Conservation (phyloP, 345 rosid genomes). For the Gossypium anomalum region DNA sequence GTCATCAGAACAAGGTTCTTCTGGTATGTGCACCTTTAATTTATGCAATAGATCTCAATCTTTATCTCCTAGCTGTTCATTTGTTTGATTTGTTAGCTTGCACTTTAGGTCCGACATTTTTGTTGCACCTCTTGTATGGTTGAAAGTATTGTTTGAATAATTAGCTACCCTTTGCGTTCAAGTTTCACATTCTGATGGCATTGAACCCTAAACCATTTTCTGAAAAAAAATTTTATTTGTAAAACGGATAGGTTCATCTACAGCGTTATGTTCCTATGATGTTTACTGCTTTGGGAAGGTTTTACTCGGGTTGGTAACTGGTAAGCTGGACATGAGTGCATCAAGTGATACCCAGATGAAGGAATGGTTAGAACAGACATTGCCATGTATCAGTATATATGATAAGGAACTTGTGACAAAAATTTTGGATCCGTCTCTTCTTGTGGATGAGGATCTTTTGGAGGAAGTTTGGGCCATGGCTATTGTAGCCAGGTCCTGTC, state of each 20-base stretch:
- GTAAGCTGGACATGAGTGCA: conserved; percentile 76
- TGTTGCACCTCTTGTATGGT: conserved; percentile 1
- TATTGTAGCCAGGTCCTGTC: conserved; percentile 85
- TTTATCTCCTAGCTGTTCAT: neutral
- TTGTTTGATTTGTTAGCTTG: neutral
- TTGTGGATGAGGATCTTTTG: conserved; percentile 83
- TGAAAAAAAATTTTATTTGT: conserved; percentile 16
- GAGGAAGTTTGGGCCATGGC: conserved; percentile 99
- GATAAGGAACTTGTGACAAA: conserved; percentile 89
- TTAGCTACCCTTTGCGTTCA: conserved; percentile 2
- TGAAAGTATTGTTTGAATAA: neutral
- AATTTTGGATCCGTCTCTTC: conserved; percentile 80
- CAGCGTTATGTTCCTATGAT: conserved; percentile 71
- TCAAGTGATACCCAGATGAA: conserved; percentile 50
- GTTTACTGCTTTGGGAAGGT: conserved; percentile 95
- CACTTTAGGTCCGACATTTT: neutral
- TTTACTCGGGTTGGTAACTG: conserved; percentile 88
- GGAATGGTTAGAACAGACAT: conserved; percentile 69
- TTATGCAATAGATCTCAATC: neutral
- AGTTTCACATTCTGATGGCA: neutral
- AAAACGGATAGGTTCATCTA: conserved; percentile 44
- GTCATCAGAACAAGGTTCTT: conserved; percentile 65
- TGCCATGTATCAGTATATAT: conserved; percentile 72
- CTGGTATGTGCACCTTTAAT: conserved; percentile 47
- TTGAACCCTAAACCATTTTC: neutral